A percentile compares a stretch with the other conserved stretches of the same genome.
These are phyloP conservation scores for Diutina pseudorugosa DNA, from an alignment of 1,139 yeast genomes.

Conservation along the genomic window DNA sequence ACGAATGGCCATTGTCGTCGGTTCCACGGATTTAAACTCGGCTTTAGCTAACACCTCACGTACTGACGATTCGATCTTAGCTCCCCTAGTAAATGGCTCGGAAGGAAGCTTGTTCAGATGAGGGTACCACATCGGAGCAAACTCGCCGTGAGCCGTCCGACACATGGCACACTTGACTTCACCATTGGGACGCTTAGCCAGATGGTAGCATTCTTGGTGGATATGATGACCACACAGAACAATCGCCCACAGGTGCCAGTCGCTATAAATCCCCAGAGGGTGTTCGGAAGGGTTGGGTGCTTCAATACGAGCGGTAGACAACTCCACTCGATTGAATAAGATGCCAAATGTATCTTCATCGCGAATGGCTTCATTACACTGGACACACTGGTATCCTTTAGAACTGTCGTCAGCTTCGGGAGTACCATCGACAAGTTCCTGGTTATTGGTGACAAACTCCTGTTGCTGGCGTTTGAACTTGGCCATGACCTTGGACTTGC, in stretches of 20 bases:
- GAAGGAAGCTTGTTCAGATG: neutral
- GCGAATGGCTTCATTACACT: neutral
- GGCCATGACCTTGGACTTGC: constrained; percentile 27
- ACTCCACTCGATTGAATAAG: neutral
- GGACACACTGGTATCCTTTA: neutral
- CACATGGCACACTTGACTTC: neutral
- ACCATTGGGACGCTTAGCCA: neutral
- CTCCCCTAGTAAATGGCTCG: neutral
- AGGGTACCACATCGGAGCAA: neutral
- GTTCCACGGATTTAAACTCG: neutral
- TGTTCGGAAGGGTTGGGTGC: too few species aligned
- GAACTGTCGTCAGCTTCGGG: neutral
- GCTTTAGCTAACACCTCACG: neutral
- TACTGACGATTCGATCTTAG: neutral
- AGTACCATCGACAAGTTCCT: neutral
- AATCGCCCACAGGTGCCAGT: neutral
- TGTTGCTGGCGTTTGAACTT: constrained; percentile 31
- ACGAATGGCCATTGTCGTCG: neutral
- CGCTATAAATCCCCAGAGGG: neutral
- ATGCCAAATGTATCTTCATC: neutral
- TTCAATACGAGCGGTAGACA: too few species aligned
- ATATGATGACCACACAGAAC: constrained; percentile 1
- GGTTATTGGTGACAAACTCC: constrained; percentile 22
- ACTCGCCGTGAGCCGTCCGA: neutral
- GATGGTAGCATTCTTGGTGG: neutral